phyloP scores from a whole-genome alignment of 2,329 filamentous ascomycete genomes.

The Blastomyces silverae region DNA sequence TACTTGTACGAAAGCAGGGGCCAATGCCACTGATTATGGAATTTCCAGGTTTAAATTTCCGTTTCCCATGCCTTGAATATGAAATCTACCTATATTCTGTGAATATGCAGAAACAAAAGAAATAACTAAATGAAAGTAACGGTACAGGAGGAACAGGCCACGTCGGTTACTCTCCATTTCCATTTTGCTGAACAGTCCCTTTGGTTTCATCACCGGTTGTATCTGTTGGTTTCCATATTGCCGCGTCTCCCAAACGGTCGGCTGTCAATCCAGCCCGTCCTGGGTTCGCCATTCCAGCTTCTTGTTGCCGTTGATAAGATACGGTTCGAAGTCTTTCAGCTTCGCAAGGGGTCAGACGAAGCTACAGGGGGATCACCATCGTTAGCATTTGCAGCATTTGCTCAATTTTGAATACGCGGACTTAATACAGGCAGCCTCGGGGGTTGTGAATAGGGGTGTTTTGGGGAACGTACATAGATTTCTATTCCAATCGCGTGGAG shows the following conservation, averaged over 20 bases:
- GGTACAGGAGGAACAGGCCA: neutral
- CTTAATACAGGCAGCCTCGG: neutral
- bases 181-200: neutral
- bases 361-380: constrained; percentile 9
- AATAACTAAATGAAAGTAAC: neutral
- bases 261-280: constrained; percentile 43
- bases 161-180: neutral
- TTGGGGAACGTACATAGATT: constrained; percentile 38
- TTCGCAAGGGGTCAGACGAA: constrained; percentile 50
- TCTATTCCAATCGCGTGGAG: constrained; percentile 49
- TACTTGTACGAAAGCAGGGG: neutral
- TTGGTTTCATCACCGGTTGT: neutral
- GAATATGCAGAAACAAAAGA: neutral
- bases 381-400: neutral
- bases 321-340: constrained; percentile 48
- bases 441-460: constrained; percentile 27
- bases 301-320: constrained; percentile 51
- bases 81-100: no score
- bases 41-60: no score
- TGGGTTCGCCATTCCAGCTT: constrained; percentile 46
- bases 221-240: constrained; percentile 13
- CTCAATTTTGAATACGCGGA: neutral
- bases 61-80: no score
- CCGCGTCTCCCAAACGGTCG: constrained; percentile 38
- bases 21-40: neutral